Conservation (phyloP, 2,329 filamentous ascomycete genomes). For the Biscogniauxia sp. region DNA sequence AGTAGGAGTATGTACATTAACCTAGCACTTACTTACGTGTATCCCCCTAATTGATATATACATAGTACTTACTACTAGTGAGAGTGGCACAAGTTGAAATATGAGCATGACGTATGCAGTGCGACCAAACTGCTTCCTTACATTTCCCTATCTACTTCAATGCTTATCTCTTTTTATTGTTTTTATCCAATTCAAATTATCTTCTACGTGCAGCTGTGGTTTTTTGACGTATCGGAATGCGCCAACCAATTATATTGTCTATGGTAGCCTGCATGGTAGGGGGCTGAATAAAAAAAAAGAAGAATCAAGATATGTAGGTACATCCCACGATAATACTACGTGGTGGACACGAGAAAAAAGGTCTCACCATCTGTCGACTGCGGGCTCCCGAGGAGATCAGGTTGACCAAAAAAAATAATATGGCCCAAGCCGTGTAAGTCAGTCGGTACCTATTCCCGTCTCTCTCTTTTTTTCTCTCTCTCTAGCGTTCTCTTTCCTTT, state of each 20-base stretch:
- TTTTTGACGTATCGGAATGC: not conserved
- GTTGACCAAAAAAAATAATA: not conserved
- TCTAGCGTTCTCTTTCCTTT: too few species aligned
- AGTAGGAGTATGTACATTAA: not conserved
- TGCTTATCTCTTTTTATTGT: not conserved
- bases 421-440: not conserved
- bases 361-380: not conserved
- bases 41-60: not conserved
- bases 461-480: too few species aligned
- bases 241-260: not conserved
- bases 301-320: not conserved
- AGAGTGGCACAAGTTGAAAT: not conserved
- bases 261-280: too few species aligned
- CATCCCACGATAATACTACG: not conserved
- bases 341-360: not conserved
- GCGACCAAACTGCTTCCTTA: not conserved
- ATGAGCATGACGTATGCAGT: not conserved
- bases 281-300: not conserved
- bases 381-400: not conserved
- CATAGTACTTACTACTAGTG: too few species aligned
- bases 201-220: not conserved
- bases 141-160: too few species aligned
- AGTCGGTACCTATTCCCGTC: too few species aligned
- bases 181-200: not conserved
- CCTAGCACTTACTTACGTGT: too few species aligned